A percentile compares a stretch with the other conserved stretches of the same genome.
These are phyloP conservation scores for Nicotiana noctiflora DNA, from an alignment of 257 asterid species.

Conservation along the genomic window DNA sequence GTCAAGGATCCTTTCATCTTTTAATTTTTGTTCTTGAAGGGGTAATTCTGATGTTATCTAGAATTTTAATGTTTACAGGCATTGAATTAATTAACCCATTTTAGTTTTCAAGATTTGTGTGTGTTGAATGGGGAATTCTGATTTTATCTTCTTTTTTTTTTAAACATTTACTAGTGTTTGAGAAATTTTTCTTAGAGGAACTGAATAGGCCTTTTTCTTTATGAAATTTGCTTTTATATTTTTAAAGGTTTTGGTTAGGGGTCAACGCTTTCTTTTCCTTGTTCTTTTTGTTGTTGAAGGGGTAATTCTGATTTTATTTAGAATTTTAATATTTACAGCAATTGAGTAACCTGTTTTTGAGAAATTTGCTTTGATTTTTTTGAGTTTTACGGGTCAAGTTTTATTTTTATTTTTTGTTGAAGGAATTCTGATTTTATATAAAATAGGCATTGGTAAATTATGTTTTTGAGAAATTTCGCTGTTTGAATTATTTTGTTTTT, in stretches of 20 bases:
- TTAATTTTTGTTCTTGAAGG: background rate
- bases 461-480: background rate
- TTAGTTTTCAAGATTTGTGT: no score
- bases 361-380: background rate
- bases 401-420: background rate
- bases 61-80: background rate
- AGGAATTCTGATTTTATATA: background rate
- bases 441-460: background rate
- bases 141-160: background rate
- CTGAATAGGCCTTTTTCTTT: background rate
- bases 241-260: background rate
- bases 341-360: background rate
- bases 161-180: background rate
- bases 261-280: background rate
- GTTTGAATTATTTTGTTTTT: background rate
- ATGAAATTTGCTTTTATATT: background rate
- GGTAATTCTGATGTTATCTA: background rate
- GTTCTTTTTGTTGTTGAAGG: background rate
- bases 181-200: background rate
- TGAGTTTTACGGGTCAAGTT: background rate
- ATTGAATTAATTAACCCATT: background rate
- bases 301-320: background rate
- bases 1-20: background rate
- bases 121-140: background rate
- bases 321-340: no score